phyloP scores from a whole-genome alignment of 1,284 basidiomycete genomes.

The Rhodotorula glutinis region DNA sequence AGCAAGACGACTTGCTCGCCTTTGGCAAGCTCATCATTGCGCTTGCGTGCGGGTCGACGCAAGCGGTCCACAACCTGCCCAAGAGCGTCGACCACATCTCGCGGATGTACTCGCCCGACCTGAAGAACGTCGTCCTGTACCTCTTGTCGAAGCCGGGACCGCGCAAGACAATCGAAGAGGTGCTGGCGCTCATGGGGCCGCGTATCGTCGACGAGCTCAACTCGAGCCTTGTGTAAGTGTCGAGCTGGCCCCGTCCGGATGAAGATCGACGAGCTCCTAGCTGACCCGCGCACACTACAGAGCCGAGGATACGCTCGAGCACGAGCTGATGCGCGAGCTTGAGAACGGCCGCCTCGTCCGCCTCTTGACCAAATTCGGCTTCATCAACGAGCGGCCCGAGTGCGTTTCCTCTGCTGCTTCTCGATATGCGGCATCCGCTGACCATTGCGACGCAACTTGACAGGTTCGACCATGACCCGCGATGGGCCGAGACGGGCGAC shows the following conservation, averaged over 20 bases:
- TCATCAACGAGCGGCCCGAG: constrained; percentile 98
- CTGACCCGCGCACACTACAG: constrained; percentile 13
- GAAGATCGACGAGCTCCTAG: too few species aligned
- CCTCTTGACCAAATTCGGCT: constrained; percentile 88
- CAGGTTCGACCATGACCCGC: constrained; percentile 88
- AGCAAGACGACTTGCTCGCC: constrained; percentile 82
- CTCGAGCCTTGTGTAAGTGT: constrained; percentile 70
- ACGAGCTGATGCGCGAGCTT: constrained; percentile 81
- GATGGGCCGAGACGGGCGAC: constrained; percentile 98
- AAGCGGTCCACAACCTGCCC: constrained; percentile 63
- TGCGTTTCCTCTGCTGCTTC: constrained; percentile 52
- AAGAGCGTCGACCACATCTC: constrained; percentile 75
- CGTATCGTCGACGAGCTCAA: constrained; percentile 77
- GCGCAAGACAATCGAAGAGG: constrained; percentile 67
- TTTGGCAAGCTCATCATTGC: constrained; percentile 81
- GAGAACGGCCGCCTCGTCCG: constrained; percentile 95
- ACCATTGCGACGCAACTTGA: background rate
- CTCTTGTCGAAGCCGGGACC: constrained; percentile 70
- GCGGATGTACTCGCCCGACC: constrained; percentile 71
- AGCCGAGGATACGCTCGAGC: constrained; percentile 68
- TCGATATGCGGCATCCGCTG: background rate
- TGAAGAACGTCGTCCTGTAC: constrained; percentile 75
- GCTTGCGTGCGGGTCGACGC: constrained; percentile 67
- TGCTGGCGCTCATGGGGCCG: constrained; percentile 73
- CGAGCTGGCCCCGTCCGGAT: too few species aligned